Conservation (phyloP, 805 yeast genomes). For the Saturnispora diversa region DNA sequence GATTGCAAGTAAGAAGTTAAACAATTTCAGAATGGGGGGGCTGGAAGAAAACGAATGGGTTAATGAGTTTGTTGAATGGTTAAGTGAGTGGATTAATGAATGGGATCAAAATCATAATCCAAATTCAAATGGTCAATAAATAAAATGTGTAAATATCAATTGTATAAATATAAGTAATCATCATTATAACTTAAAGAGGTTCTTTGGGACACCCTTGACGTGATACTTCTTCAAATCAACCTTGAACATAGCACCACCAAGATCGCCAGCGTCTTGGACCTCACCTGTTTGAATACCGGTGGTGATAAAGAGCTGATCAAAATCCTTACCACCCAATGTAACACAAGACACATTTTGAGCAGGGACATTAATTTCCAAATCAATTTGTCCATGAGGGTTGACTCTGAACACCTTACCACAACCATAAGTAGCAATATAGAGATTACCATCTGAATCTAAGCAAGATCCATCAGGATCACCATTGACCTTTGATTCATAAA, state of each 20-base stretch:
- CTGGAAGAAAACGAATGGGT: constrained; percentile 56
- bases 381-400: constrained; percentile 40
- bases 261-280: constrained; percentile 29
- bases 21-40: constrained; percentile 57
- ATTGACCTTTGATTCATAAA: constrained; percentile 29
- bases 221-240: constrained; percentile 29
- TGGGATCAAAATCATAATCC: constrained; percentile 6
- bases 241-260: constrained; percentile 55
- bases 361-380: constrained; percentile 50
- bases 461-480: constrained; percentile 72
- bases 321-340: constrained; percentile 53
- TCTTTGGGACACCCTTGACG: constrained; percentile 30
- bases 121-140: background rate
- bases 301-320: constrained; percentile 58
- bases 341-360: constrained; percentile 56
- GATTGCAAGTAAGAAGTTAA: constrained; percentile 53
- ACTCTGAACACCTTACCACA: constrained; percentile 49
- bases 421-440: constrained; percentile 65
- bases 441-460: constrained; percentile 43
- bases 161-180: constrained; percentile 16
- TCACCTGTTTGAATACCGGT: constrained; percentile 42
- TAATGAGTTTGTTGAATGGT: constrained; percentile 46
- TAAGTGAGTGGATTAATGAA: constrained; percentile 11
- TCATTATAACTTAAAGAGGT: constrained; percentile 19
- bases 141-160: too few relatives aligned